Evolutionary conservation across 2,329 filamentous ascomycete species (phyloP).

Genomic region (Hypoxylon sp.): DNA sequence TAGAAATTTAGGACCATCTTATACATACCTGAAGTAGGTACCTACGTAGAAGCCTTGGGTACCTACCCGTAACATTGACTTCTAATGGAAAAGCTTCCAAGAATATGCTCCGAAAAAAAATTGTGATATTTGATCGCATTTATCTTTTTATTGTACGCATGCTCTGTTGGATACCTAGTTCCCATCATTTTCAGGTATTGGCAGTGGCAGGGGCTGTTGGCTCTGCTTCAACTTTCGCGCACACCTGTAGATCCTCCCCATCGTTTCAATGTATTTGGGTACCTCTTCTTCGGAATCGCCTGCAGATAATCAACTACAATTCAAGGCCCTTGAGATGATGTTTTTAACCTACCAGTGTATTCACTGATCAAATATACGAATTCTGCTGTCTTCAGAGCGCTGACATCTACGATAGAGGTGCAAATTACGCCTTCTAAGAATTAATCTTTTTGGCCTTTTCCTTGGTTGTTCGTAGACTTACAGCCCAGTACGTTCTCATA

Average conservation of each 20-base stretch:
- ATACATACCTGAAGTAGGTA: neutral
- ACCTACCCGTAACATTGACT: no score
- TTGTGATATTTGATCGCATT: neutral
- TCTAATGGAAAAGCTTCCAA: neutral
- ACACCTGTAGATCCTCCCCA: neutral
- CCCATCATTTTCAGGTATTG: neutral
- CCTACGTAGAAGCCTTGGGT: no score
- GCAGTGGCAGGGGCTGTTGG: neutral
- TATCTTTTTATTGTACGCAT: neutral
- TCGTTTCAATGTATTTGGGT: slow-evolving; percentile 4
- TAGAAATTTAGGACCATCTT: no score
- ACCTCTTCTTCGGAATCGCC: slow-evolving; percentile 8
- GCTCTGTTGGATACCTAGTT: neutral
- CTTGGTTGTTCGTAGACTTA: neutral
- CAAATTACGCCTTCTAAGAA: slow-evolving; percentile 1
- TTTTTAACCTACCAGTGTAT: slow-evolving; percentile 4
- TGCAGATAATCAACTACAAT: neutral
- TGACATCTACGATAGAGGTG: slow-evolving; percentile 14
- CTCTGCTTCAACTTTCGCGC: slow-evolving; percentile 3
- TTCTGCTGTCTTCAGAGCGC: slow-evolving; percentile 1
- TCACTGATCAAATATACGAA: slow-evolving; percentile 20
- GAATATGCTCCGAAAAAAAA: no score
- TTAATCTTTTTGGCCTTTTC: neutral
- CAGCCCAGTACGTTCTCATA: slow-evolving; percentile 14
- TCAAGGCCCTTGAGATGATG: neutral